These are phyloP conservation scores for Schizophyllum amplum DNA, from an alignment of 1,284 basidiomycete species.

Conservation along the genomic window DNA sequence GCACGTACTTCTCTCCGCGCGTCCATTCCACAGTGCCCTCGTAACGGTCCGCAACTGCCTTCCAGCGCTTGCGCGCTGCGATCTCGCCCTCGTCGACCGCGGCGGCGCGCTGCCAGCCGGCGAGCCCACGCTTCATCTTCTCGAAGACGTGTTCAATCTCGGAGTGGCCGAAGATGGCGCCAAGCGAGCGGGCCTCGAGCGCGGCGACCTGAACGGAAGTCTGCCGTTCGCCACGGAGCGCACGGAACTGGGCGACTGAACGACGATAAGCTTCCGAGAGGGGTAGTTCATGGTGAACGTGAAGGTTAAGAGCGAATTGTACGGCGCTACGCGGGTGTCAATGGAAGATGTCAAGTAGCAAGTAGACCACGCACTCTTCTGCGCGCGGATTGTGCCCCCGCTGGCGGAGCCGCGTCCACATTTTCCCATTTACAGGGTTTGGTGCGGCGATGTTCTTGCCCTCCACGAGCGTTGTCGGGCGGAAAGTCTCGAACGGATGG, in stretches of 20 bases:
- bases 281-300: conserved; percentile 55
- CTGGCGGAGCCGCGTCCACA: conserved; percentile 76
- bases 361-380: conserved; percentile 70
- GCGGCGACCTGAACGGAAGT: conserved; percentile 70
- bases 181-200: conserved; percentile 75
- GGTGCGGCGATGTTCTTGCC: conserved; percentile 44
- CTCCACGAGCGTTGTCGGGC: conserved; percentile 77
- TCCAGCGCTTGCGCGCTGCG: conserved; percentile 69
- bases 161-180: conserved; percentile 59
- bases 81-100: conserved; percentile 50
- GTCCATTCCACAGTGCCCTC: conserved; percentile 47
- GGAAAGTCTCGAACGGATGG: conserved; percentile 93
- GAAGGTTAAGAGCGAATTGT: conserved; percentile 73
- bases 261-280: conserved; percentile 77
- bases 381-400: conserved; percentile 75
- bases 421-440: conserved; percentile 48
- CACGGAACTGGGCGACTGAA: conserved; percentile 80
- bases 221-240: conserved; percentile 80
- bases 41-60: conserved; percentile 49
- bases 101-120: conserved; percentile 47
- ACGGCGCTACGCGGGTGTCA: conserved; percentile 51
- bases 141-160: conserved; percentile 54
- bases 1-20: conserved; percentile 59
- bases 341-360: conserved; percentile 4
- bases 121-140: conserved; percentile 55